These are phyloP conservation scores for Phytophthora fragariae DNA, from an alignment of 352 stramenopile species.

Conservation along the genomic window DNA sequence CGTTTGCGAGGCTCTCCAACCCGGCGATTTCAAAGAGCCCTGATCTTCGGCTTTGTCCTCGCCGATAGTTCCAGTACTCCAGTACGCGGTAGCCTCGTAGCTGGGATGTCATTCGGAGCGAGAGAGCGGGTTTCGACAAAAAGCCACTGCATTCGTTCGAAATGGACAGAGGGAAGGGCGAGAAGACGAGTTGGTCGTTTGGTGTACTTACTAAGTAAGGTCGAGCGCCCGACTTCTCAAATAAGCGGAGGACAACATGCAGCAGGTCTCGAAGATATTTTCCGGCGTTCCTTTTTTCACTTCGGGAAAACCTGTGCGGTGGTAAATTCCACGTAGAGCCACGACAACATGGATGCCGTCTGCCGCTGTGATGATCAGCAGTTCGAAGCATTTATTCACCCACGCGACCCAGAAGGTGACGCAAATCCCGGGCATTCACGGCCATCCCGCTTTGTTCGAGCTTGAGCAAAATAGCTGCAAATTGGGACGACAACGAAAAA, in stretches of 20 bases:
- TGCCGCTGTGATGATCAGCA: not conserved
- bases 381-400: too few species aligned
- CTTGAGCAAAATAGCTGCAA: not conserved
- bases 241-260: not conserved
- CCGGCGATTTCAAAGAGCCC: too few species aligned
- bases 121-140: constrained; percentile 8
- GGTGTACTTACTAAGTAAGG: too few species aligned
- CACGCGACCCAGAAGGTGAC: not conserved
- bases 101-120: not conserved
- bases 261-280: constrained; percentile 8
- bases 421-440: not conserved
- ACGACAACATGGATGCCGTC: constrained; percentile 11
- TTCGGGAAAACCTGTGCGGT: not conserved
- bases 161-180: not conserved
- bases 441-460: not conserved
- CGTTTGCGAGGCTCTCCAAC: too few species aligned
- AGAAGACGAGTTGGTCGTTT: constrained; percentile 11
- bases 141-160: constrained; percentile 11
- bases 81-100: too few species aligned
- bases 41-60: too few species aligned
- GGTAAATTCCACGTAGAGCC: constrained; percentile 17
- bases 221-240: constrained; percentile 3
- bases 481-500: not conserved
- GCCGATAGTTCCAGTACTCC: too few species aligned
- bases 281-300: not conserved